Base-by-base conservation (phyloP, 495 filamentous ascomycete species). In the Talaromyces liani region DNA sequence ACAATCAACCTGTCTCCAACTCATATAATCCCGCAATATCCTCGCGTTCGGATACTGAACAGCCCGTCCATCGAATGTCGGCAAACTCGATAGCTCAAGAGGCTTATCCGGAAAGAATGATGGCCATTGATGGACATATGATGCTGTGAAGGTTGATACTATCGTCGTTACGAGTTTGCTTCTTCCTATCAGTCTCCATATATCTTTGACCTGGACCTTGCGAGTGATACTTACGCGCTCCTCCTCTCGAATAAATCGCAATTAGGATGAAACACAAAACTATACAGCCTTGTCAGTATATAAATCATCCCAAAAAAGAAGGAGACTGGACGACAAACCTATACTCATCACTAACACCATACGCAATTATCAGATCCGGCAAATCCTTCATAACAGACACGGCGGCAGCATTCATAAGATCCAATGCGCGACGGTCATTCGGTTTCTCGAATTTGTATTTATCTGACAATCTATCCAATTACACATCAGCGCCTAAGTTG, bases 1-100 rank as follows among this genome's bases (percentile, higher is more conserved):
- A 95, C 93, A 98, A 72, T 98, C 94, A 36, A 90, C 94, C 75
- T 98, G 94, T 65, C 94, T 82, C 94, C 94, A 98, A 68, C 89
- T 91, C 84, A 98, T 86, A 73, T 98, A 98, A 72, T 98, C 94
- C 47, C 92, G 83, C 63, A 98, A 70, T 70, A 93, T 92, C 69
- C 81, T 80, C 14, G 83, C 79, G 53, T 82, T 87, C 0, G 94
- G 93, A 75, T 97, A 98, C 66, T 86, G 80, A 39, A 98, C 92
- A 10, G 92, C 91, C 18, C 94, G 79, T 1, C 93, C 94, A 76
- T 98, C 94, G 72, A 98, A 98, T 29, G 85, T 90, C 3, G 94
- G 94, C 36, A 96, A 70, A 66, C 69, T 69, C 0, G 91, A 90
- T 2, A 86, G 73, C n/a, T 86, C 80, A 16, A 98, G 77, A 3